phyloP scores from a whole-genome alignment of 2,329 filamentous ascomycete genomes.

The Bipolaris gigantea region DNA sequence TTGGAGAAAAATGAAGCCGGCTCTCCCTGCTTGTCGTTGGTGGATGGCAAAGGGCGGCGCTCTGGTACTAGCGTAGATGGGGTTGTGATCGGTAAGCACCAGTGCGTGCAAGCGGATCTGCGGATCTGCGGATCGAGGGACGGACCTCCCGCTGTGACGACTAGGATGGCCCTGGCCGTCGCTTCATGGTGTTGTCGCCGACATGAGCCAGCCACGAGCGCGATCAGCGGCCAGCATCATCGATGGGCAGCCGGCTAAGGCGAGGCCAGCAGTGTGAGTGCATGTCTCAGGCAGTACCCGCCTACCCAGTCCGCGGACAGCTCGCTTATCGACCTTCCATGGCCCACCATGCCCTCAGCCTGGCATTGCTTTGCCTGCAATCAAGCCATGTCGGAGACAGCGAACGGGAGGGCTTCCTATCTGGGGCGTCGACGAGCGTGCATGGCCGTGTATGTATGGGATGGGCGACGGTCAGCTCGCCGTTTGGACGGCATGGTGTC shows the following conservation, averaged over 20 bases:
- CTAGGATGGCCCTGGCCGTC: too few species aligned
- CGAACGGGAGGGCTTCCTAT: neutral
- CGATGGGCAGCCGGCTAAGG: slow-evolving; percentile 5
- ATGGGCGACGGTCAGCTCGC: neutral
- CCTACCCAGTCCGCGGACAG: neutral
- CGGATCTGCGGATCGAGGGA: slow-evolving; percentile 7
- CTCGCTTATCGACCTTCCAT: slow-evolving; percentile 3
- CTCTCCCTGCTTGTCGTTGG: neutral
- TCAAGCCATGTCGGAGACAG: neutral
- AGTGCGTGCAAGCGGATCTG: too few species aligned
- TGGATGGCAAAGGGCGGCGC: neutral
- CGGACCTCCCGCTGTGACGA: slow-evolving; percentile 7
- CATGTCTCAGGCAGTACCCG: too few species aligned
- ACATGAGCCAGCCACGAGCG: slow-evolving; percentile 3
- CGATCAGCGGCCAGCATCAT: slow-evolving; percentile 11
- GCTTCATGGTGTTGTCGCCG: neutral
- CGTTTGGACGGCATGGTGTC: neutral
- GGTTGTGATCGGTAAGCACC: too few species aligned
- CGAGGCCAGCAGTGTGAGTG: neutral
- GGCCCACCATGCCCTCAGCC: too few species aligned
- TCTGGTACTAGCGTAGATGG: neutral
- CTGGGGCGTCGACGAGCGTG: neutral
- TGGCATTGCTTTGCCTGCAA: too few species aligned
- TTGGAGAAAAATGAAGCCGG: neutral
- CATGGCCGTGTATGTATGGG: neutral